Base-by-base conservation (phyloP, 257 asterid species). In the Solanum infundibuliforme region DNA sequence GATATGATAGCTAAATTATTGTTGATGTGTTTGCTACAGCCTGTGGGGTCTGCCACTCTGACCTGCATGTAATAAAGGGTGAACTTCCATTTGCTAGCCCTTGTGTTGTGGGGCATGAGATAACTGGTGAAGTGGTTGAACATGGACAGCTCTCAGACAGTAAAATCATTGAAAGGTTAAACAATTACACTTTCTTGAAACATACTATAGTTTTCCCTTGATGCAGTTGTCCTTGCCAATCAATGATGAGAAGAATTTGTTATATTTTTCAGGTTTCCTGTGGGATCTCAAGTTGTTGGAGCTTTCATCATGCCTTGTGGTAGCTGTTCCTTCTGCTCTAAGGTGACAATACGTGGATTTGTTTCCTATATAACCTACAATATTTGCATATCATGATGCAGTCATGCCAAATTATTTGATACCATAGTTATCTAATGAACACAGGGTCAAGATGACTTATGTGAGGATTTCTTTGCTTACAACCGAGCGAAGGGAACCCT, bases 301-400 rank as follows among this genome's bases (percentile, higher is more conserved):
- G 99, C 99, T 87, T 97, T 97, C 86, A 97, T 97, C 94, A 95
- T 97, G 99, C 99, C 99, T 58, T 97, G 99, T 72, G 99, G 99
- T 87, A 93, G 91, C 94, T 97, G 99, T 92, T 90, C 92, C 93
- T 97, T 87, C 94, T 97, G 99, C 92, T 93, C 98, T 27, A 95
- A 93, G 99, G 99, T 91, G 77, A 87, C 35, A 68, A 39, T 68
- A 85, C 18, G 12, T 41, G 48, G 65, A 85, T 39, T 65, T 85
- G 1, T 39, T 68, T 85, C 71, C 35, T 52, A 29, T 23, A 12
- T 31, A 52, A 18, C 68, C 14, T 14, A 48, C 43, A 31, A 29
- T 20, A 31, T 85, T 41, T 69, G 87, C 66, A 52, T 38, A 48
- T 48, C 83, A 72, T 31, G 75, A 86, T 82, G 69, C 69, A 29